phyloP scores from a whole-genome alignment of 768 basidiomycete genomes.

The Sistotremastrum niveocremeum region DNA sequence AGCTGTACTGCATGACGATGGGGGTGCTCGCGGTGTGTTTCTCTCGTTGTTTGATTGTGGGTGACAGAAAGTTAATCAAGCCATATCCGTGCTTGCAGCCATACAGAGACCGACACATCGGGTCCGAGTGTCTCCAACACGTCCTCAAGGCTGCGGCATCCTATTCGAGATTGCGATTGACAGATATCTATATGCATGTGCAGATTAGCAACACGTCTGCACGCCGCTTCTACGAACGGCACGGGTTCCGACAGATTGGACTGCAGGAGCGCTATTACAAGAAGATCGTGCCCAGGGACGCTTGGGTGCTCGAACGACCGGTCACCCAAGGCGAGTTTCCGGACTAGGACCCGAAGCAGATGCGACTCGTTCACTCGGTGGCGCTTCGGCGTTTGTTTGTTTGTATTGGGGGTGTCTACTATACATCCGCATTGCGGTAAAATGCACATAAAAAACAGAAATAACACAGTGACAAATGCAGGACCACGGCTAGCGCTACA shows the following conservation, averaged over 20 bases:
- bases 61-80: not conserved
- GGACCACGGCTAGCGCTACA: not conserved
- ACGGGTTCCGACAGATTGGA: slow-evolving; percentile 62
- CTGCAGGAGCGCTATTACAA: slow-evolving; percentile 75
- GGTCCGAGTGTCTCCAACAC: slow-evolving; percentile 56
- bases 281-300: slow-evolving; percentile 71
- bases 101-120: slow-evolving; percentile 69
- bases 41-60: not conserved
- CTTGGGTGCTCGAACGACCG: slow-evolving; percentile 72
- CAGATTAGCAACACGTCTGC: slow-evolving; percentile 71
- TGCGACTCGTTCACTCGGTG: too few relatives aligned
- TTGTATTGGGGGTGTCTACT: too few relatives aligned
- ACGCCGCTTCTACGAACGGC: slow-evolving; percentile 70
- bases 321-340: slow-evolving; percentile 11
- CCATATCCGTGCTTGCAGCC: slow-evolving; percentile 33
- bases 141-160: slow-evolving; percentile 50
- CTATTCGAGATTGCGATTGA: slow-evolving; percentile 42
- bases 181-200: slow-evolving; percentile 71
- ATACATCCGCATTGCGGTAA: too few relatives aligned
- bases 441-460: too few relatives aligned
- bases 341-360: too few relatives aligned
- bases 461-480: not conserved
- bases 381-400: too few relatives aligned
- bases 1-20: slow-evolving; percentile 84
- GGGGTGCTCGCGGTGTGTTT: slow-evolving; percentile 70